Conservation (phyloP, 2,329 filamentous ascomycete species). For the Aspergillus bombycis region DNA sequence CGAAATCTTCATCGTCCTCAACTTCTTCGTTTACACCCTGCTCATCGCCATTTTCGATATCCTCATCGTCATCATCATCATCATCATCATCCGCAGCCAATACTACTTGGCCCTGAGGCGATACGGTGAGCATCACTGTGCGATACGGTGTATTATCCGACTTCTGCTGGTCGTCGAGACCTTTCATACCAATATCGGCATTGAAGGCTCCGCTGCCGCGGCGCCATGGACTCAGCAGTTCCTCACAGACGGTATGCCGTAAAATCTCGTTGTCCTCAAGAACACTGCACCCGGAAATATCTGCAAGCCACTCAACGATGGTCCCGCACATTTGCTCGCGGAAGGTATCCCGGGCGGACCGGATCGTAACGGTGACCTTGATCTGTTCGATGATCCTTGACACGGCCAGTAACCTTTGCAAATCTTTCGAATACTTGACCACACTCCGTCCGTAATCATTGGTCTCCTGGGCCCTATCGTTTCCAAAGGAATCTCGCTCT, state of each 20-base stretch:
- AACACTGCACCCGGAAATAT: slow-evolving; percentile 87
- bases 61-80: slow-evolving; percentile 41
- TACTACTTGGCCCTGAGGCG: slow-evolving; percentile 45
- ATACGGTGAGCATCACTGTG: slow-evolving; percentile 44
- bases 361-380: slow-evolving; percentile 91
- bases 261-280: slow-evolving; percentile 79
- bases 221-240: slow-evolving; percentile 85
- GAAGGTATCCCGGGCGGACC: slow-evolving; percentile 92
- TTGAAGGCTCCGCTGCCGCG: slow-evolving; percentile 83
- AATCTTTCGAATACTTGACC: slow-evolving; percentile 72
- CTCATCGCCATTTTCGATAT: slow-evolving; percentile 36
- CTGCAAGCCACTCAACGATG: slow-evolving; percentile 92
- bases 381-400: slow-evolving; percentile 91
- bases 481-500: slow-evolving; percentile 69
- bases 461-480: slow-evolving; percentile 80
- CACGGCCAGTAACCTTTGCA: slow-evolving; percentile 73
- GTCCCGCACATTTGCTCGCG: slow-evolving; percentile 98
- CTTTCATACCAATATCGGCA: slow-evolving; percentile 73
- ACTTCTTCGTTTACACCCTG: slow-evolving; percentile 50
- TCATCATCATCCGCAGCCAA: slow-evolving; percentile 54
- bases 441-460: slow-evolving; percentile 87
- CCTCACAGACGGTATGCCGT: slow-evolving; percentile 82
- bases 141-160: slow-evolving; percentile 54
- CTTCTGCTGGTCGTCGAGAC: slow-evolving; percentile 78
- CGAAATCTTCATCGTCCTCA: slow-evolving; percentile 53